Evolutionary conservation across 2,329 filamentous ascomycete species (phyloP), one percentile per base, ranked within the genome.

Genomic region (Leptographium radiaticola): DNA sequence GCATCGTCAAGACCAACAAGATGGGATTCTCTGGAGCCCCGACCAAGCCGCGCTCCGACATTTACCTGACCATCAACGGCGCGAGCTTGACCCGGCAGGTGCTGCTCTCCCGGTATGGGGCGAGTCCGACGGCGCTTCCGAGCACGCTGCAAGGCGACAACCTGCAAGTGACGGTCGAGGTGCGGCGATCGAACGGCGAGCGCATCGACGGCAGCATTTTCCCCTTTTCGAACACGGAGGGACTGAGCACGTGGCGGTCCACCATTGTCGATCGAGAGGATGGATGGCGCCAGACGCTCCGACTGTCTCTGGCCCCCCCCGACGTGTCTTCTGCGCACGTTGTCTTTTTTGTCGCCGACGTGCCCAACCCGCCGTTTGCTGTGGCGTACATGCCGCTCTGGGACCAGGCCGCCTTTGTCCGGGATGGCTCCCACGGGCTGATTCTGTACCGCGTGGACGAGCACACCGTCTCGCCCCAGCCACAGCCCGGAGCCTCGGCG

Each of bases 1-100:
- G 86, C 51, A 80, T 97, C 56, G 76, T 77, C 55, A 86, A 86
- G 66, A 95, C 90, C 0, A 85, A 77, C 62, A 93, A 93, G 66
- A 90, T 97, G 67, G 93, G 90, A 2, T 97, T 98, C 66, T 88
- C 91, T 4, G 90, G 90, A 13, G 90, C 90, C 2, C 91, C 93
- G 0, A 89, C 86, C 0, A 90, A 89, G 65, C 77, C 86, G 16
- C 78, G 94, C 62, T 96, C 89, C 12, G 94, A 98, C 66, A 97
- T 98, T 51, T 98, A 98, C 65, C 69, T 98, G 46, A 96, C 89
- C 0, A 69, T 98, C 49, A 81, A 83, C 55, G 83, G 89, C 58
- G 87, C 89, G 0, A 75, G 83, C n/a, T 73, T 98, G 30, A 83
- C 85, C 18, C 82, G 83, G 55, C 88, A 95, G 62, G 83, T 86